phyloP scores from a whole-genome alignment of 2,329 filamentous ascomycete species.

The Metarhizium rileyi region DNA sequence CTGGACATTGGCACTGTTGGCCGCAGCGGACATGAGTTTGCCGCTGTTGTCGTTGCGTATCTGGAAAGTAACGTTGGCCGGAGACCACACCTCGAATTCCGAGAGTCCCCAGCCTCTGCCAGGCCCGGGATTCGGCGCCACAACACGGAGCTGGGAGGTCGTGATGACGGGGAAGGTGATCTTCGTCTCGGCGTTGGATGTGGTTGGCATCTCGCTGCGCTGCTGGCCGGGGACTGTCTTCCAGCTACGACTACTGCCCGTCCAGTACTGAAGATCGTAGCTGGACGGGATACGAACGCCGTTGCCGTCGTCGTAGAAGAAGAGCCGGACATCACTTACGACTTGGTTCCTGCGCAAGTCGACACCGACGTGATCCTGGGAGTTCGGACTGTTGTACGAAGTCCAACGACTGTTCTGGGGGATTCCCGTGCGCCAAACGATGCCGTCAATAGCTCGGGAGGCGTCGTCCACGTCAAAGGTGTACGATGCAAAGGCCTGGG shows the following conservation, averaged over 20 bases:
- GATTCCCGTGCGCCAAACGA: constrained; percentile 28
- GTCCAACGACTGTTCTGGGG: constrained; percentile 30
- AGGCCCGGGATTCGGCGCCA: constrained; percentile 20
- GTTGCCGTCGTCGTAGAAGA: constrained; percentile 21
- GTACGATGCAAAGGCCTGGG: constrained; percentile 21
- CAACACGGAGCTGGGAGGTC: constrained; percentile 15
- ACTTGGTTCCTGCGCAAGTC: constrained; percentile 13
- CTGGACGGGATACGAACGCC: constrained; percentile 16
- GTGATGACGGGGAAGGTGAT: constrained; percentile 17
- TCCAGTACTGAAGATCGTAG: constrained; percentile 11
- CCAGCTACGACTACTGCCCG: constrained; percentile 5
- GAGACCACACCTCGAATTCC: constrained; percentile 23
- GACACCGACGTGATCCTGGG: constrained; percentile 17
- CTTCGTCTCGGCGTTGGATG: constrained; percentile 19
- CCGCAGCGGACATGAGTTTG: no score
- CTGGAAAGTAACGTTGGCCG: constrained; percentile 12
- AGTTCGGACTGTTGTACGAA: constrained; percentile 22
- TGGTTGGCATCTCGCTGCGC: not conserved
- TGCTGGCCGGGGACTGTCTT: not conserved
- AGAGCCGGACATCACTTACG: constrained; percentile 24
- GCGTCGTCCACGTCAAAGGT: constrained; percentile 22
- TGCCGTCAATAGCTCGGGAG: constrained; percentile 31
- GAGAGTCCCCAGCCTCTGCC: constrained; percentile 18
- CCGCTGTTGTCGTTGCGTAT: constrained; percentile 11
- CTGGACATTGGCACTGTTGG: no score